Conservation (phyloP, 768 basidiomycete genomes). For the Melanogaster broomeanus region DNA sequence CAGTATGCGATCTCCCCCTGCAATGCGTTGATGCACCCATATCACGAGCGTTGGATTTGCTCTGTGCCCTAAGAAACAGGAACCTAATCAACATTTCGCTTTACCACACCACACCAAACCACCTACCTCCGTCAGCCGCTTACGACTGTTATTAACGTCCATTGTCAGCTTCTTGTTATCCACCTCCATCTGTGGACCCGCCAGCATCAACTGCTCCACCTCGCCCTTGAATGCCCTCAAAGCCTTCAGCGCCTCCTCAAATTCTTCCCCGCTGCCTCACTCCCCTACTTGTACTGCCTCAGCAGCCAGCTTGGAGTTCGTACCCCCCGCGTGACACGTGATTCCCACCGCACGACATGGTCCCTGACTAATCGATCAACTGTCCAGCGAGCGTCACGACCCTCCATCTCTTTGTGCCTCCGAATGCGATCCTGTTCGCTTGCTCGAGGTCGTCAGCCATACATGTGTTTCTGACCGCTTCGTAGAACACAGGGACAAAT, state of each 20-base stretch:
- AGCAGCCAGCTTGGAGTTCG: constrained; percentile 91
- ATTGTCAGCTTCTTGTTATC: constrained; percentile 80
- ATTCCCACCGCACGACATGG: constrained; percentile 95
- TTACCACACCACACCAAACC: not conserved
- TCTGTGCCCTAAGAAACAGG: constrained; percentile 57
- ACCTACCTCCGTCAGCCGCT: constrained; percentile 71
- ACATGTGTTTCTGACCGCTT: constrained; percentile 82
- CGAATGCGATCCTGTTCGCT: constrained; percentile 92
- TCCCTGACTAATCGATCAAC: constrained; percentile 92
- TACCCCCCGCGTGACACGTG: constrained; percentile 76
- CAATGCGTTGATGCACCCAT: constrained; percentile 71
- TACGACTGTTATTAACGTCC: constrained; percentile 76
- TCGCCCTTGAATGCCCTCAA: constrained; percentile 61
- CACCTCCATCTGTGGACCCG: constrained; percentile 78
- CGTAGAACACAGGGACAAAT: constrained; percentile 88
- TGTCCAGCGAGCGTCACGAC: constrained; percentile 95
- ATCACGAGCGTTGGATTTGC: constrained; percentile 82
- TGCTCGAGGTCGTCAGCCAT: constrained; percentile 92
- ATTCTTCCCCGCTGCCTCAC: constrained; percentile 55
- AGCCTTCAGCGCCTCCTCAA: constrained; percentile 56
- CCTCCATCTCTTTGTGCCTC: constrained; percentile 69
- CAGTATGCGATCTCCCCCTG: constrained; percentile 64
- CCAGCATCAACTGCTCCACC: constrained; percentile 55
- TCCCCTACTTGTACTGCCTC: constrained; percentile 73
- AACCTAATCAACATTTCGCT: not conserved